A percentile compares a stretch with the other conserved stretches of the same genome.
phyloP scores from a whole-genome alignment of 2,329 filamentous ascomycete species.

The Arthrobotrys pseudoclavata region DNA sequence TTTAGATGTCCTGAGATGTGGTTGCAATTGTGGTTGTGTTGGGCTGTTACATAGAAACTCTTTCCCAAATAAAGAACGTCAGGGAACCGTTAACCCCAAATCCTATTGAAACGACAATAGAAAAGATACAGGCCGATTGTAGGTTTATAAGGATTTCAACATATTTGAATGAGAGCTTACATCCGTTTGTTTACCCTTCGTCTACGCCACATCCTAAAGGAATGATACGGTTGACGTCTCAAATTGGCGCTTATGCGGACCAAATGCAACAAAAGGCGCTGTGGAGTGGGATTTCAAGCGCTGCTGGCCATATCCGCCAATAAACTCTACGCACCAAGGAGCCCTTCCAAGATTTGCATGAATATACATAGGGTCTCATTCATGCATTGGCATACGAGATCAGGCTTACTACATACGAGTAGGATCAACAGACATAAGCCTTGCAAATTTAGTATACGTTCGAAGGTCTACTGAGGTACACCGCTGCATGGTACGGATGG shows the following conservation, averaged over 20 bases:
- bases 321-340: constrained; percentile 12
- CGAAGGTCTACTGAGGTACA: not conserved
- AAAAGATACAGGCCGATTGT: constrained; percentile 1
- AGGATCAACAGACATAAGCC: not conserved
- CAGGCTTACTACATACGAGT: constrained; percentile 8
- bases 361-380: not conserved
- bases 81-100: constrained; percentile 1
- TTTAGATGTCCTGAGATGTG: not conserved
- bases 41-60: constrained; percentile 46
- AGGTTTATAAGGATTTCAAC: constrained; percentile 15
- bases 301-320: constrained; percentile 42
- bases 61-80: constrained; percentile 24
- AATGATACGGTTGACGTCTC: constrained; percentile 47
- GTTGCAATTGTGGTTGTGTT: constrained; percentile 25
- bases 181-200: not conserved
- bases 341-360: constrained; percentile 14
- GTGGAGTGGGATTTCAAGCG: constrained; percentile 32
- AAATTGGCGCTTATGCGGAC: constrained; percentile 41
- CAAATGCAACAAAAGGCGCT: constrained; percentile 47
- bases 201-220: constrained; percentile 3
- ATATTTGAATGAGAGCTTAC: not conserved
- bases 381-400: not conserved
- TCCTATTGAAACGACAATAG: not conserved
- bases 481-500: constrained; percentile 1
- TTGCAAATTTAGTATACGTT: not conserved